phyloP scores from a whole-genome alignment of 1,284 basidiomycete species.

The Cutaneotrichosporon sp. region DNA sequence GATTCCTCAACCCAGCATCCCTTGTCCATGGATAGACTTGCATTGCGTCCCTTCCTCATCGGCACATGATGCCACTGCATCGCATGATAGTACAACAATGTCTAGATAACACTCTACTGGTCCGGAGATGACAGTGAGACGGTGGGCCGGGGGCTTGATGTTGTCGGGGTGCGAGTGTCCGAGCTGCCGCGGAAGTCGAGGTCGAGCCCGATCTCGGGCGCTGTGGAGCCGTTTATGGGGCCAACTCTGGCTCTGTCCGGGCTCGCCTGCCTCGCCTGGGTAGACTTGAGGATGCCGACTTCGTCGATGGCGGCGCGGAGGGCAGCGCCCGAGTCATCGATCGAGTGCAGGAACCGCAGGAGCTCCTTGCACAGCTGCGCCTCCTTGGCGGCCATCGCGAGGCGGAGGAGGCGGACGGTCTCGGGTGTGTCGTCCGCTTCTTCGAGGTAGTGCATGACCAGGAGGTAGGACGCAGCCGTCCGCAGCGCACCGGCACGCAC shows the following conservation, averaged over 20 bases:
- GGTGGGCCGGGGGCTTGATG: background rate
- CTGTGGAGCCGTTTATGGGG: background rate
- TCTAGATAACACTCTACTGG: background rate
- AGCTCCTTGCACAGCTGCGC: slow-evolving; percentile 67
- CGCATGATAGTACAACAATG: slow-evolving; percentile 7
- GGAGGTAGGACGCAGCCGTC: slow-evolving; percentile 88
- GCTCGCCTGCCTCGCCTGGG: background rate
- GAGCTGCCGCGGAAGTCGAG: background rate
- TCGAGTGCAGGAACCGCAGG: slow-evolving; percentile 84
- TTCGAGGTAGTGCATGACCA: slow-evolving; percentile 91
- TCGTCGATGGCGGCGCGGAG: slow-evolving; percentile 56
- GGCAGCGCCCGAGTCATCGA: slow-evolving; percentile 78
- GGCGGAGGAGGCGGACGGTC: slow-evolving; percentile 72
- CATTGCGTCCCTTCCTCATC: background rate
- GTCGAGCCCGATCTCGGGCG: background rate
- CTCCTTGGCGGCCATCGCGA: slow-evolving; percentile 69
- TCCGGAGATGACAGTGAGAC: background rate
- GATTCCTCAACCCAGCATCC: background rate
- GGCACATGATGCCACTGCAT: slow-evolving; percentile 6
- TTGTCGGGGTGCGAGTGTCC: background rate
- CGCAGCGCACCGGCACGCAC: slow-evolving; percentile 72
- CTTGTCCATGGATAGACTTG: background rate
- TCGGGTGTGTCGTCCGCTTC: slow-evolving; percentile 80
- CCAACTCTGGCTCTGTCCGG: background rate
- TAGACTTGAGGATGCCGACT: slow-evolving; percentile 33